phyloP scores from a whole-genome alignment of 2,329 filamentous ascomycete genomes.

The Alternaria sp. region DNA sequence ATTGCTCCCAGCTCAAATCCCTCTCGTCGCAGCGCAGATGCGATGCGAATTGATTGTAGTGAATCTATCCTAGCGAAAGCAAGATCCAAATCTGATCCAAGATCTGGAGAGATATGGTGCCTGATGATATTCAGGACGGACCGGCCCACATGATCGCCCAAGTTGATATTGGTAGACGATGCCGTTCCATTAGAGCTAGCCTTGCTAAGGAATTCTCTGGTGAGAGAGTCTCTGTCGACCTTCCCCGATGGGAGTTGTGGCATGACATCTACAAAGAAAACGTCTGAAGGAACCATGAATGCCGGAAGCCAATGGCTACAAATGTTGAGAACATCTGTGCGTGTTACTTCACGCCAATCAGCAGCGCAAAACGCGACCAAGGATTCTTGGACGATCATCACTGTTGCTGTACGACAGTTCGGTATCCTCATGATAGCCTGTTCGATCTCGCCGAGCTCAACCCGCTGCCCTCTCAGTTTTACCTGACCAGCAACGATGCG shows the following conservation, averaged over 20 bases:
- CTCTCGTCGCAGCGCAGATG: slow-evolving; percentile 67
- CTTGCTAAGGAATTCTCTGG: slow-evolving; percentile 60
- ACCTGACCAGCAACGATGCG: slow-evolving; percentile 83
- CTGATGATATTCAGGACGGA: slow-evolving; percentile 55
- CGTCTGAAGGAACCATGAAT: slow-evolving; percentile 83
- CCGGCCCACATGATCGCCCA: slow-evolving; percentile 17
- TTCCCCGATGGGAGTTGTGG: slow-evolving; percentile 86
- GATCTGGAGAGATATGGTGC: slow-evolving; percentile 51
- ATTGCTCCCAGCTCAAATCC: slow-evolving; percentile 66
- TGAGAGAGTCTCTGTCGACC: slow-evolving; percentile 73
- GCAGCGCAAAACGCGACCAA: slow-evolving; percentile 79
- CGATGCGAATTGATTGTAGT: slow-evolving; percentile 67
- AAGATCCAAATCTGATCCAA: slow-evolving; percentile 56
- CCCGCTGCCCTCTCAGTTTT: slow-evolving; percentile 83
- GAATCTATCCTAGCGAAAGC: slow-evolving; percentile 71
- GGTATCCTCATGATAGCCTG: slow-evolving; percentile 41
- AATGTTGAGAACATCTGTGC: slow-evolving; percentile 60
- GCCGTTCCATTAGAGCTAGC: slow-evolving; percentile 19
- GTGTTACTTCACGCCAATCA: slow-evolving; percentile 53
- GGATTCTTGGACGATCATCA: slow-evolving; percentile 70
- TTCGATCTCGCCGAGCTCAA: slow-evolving; percentile 74
- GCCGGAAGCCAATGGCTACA: slow-evolving; percentile 80
- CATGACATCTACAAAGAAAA: slow-evolving; percentile 70
- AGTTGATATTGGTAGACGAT: slow-evolving; percentile 12
- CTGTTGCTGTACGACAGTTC: slow-evolving; percentile 68